Base-by-base conservation (phyloP, 1,284 basidiomycete species). In the Malassezia dermatis region DNA sequence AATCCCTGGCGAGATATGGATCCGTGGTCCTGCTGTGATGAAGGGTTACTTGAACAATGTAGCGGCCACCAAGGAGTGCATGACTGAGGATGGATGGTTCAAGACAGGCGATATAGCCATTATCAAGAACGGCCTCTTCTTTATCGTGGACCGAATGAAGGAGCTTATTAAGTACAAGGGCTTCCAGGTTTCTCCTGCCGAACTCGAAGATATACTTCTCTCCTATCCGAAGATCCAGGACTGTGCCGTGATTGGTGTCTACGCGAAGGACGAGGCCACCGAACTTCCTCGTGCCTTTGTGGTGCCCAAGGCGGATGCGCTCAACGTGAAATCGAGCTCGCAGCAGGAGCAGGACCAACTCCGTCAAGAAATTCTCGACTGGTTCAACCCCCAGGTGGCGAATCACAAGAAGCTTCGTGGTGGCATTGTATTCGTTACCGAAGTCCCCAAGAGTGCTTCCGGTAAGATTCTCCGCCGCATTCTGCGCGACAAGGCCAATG, bases 1-100 rank as follows among this genome's bases (percentile, higher is more conserved):
- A 12, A 76, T 82, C 56, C 75, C 81, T 0, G 89, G 89, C 4
- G 89, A 93, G 73, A 67, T 93, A 8, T 89, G 86, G 84, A 60
- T 89, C 6, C 78, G 82, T 48, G 87, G 88, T 0, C 84, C 85
- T 0, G 81, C 78, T 2, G 78, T 89, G 49, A 89, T 89, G 47
- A 74, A 65, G 44, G 79, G 79, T 8, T 81, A 80, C 65, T 75
- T 78, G 63, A 83, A 83, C 66, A 86, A 88, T 44, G 13, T 23
- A 17, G 49, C 58, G 23, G 67, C 65, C 5, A 75, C 78, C 4
- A 76, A 73, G 41, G 89, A 89, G 11, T 82, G 89, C 13, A 75
- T 96, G 69, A 87, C 64, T 11, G 7, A 37, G 1, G 68, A 71
- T 31, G 63, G 66, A 13, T 72, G 63, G 58, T 63, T 69, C 58